Conservation (phyloP, 352 stramenopile genomes). For the Nothophytophthora sp. region DNA sequence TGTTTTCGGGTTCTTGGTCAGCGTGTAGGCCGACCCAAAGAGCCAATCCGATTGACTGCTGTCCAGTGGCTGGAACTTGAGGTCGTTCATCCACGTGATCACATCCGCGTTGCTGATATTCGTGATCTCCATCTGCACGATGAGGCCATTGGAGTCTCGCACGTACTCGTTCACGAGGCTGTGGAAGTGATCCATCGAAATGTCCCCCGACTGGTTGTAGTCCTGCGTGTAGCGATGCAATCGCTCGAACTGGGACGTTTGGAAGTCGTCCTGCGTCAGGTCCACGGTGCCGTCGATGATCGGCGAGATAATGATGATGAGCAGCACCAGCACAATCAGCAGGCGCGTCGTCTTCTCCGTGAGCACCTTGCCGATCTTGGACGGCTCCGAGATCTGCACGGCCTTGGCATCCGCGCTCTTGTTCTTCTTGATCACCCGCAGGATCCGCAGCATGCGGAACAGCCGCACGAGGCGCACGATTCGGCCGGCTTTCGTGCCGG, state of each 20-base stretch:
- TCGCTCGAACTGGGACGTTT: conserved; percentile 75
- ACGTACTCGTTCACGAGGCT: conserved; percentile 73
- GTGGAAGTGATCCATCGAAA: conserved; percentile 50
- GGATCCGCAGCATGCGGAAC: conserved; percentile 90
- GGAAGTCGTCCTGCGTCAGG: conserved; percentile 74
- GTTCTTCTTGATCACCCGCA: conserved; percentile 84
- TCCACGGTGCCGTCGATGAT: conserved; percentile 82
- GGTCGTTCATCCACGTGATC: conserved; percentile 49
- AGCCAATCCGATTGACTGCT: conserved; percentile 50
- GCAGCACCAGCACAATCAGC: conserved; percentile 90
- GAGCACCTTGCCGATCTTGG: conserved; percentile 94
- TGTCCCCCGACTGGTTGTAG: conserved; percentile 67
- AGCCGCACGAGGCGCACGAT: conserved; percentile 93
- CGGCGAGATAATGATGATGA: conserved; percentile 87
- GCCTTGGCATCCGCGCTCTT: conserved; percentile 57
- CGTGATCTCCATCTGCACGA: conserved; percentile 62
- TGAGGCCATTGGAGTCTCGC: conserved; percentile 68
- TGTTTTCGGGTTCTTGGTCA: conserved; percentile 66
- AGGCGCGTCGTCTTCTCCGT: conserved; percentile 94
- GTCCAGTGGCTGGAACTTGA: conserved; percentile 62
- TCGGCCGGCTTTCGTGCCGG: conserved; percentile 85
- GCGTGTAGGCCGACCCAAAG: conserved; percentile 31
- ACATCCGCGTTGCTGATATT: conserved; percentile 46
- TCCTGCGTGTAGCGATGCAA: conserved; percentile 84
- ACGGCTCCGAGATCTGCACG: conserved; percentile 83